These are phyloP conservation scores for Arthroderma sp. DNA, from an alignment of 2,329 filamentous ascomycete species.

Conservation along the genomic window DNA sequence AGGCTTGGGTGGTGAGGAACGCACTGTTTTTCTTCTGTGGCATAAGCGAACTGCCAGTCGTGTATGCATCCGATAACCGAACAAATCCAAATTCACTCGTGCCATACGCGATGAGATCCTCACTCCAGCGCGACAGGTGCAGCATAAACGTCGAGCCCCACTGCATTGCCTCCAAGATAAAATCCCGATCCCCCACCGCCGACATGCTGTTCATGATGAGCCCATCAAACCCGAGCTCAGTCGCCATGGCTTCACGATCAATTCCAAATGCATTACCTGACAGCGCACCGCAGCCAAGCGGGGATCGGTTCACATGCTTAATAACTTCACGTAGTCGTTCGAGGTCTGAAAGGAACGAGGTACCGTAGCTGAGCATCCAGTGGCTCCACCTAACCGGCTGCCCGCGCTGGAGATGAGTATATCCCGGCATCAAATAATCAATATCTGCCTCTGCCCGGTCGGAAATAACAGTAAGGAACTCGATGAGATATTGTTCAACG, in stretches of 20 bases:
- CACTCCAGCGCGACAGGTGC: conserved; percentile 67
- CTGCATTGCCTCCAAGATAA: conserved; percentile 67
- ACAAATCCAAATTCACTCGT: conserved; percentile 66
- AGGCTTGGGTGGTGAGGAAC: conserved; percentile 1
- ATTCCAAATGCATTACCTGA: conserved; percentile 74
- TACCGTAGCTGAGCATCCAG: conserved; percentile 64
- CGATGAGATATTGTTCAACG: conserved; percentile 55
- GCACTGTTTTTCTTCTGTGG: conserved; percentile 66
- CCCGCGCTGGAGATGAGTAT: conserved; percentile 61
- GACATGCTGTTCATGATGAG: conserved; percentile 66
- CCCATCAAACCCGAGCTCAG: conserved; percentile 67
- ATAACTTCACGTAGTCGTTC: conserved; percentile 62
- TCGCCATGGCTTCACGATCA: conserved; percentile 63
- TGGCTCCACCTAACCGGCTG: conserved; percentile 68
- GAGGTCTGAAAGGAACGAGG: conserved; percentile 59
- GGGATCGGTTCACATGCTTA: conserved; percentile 56
- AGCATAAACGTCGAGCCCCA: conserved; percentile 68
- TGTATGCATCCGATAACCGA: conserved; percentile 63
- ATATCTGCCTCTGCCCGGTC: conserved; percentile 61
- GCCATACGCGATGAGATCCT: conserved; percentile 77
- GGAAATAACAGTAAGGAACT: conserved; percentile 56
- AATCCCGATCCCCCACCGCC: conserved; percentile 65
- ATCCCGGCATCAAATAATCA: conserved; percentile 70
- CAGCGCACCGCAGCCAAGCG: conserved; percentile 62
- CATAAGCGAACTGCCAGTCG: conserved; percentile 64